phyloP scores from a whole-genome alignment of 164 flowering plant species.

The Amborella trichopoda region DNA sequence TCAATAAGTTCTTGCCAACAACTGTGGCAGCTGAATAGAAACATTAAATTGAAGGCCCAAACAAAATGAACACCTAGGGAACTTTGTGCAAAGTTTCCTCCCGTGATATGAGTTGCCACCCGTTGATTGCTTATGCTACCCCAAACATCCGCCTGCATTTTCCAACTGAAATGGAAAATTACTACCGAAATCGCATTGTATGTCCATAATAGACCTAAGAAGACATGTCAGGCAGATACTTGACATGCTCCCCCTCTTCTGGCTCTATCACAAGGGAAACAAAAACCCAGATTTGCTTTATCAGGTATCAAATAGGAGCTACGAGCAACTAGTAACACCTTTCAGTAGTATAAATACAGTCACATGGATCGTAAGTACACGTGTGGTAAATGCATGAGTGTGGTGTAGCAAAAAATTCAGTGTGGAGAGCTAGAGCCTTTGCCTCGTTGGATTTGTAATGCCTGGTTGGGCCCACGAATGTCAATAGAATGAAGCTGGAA shows the following conservation, averaged over 20 bases:
- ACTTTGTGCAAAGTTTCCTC: no score
- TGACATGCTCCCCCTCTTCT: not conserved
- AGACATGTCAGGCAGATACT: slow-evolving; percentile 2
- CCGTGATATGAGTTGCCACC: slow-evolving; percentile 2
- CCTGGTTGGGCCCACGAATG: no score
- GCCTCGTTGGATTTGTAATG: no score
- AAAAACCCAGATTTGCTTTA: not conserved
- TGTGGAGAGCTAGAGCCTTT: no score
- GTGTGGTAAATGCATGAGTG: slow-evolving; percentile 1
- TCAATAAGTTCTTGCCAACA: no score
- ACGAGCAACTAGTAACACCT: not conserved
- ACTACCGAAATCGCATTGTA: not conserved
- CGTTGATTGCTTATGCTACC: not conserved
- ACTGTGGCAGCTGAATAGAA: no score
- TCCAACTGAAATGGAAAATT: not conserved
- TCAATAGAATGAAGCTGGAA: no score
- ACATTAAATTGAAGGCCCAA: no score
- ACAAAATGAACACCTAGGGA: no score
- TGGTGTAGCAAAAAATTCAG: no score
- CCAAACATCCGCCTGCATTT: not conserved
- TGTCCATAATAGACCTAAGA: slow-evolving; percentile 1
- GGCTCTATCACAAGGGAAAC: not conserved
- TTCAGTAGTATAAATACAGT: slow-evolving; percentile 1
- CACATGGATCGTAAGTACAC: not conserved
- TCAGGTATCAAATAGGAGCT: slow-evolving; percentile 1